Conservation (phyloP, 805 yeast species). For the Yarrowia sp. region DNA sequence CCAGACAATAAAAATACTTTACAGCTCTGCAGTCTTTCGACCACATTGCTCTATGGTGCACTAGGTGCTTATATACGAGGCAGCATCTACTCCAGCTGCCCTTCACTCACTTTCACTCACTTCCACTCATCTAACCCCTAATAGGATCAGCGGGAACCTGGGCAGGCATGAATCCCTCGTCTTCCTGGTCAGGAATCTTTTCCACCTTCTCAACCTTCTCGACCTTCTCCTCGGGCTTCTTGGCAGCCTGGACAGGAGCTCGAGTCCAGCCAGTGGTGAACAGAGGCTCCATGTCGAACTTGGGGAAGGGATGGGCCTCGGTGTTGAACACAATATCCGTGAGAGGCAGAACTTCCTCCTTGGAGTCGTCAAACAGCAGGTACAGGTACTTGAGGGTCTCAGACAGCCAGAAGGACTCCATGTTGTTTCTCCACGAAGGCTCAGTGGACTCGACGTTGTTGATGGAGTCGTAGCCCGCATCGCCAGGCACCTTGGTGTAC, state of each 20-base stretch:
- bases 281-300: conserved; percentile 58
- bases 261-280: conserved; percentile 67
- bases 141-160: conserved; percentile 33
- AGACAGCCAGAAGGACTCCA: conserved; percentile 94
- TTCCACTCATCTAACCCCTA: not conserved
- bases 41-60: too few relatives aligned
- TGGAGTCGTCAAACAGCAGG: conserved; percentile 60
- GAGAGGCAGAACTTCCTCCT: conserved; percentile 66
- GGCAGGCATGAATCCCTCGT: conserved; percentile 9
- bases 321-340: conserved; percentile 81
- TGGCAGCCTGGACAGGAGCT: conserved; percentile 20
- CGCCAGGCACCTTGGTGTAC: conserved; percentile 59
- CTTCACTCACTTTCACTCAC: too few relatives aligned
- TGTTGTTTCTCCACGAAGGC: conserved; percentile 67
- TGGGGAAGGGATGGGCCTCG: conserved; percentile 94
- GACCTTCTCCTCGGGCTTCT: not conserved
- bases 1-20: too few relatives aligned
- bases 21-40: too few relatives aligned
- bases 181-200: not conserved
- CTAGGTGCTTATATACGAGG: too few relatives aligned
- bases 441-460: conserved; percentile 67
- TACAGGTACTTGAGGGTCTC: conserved; percentile 90
- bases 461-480: conserved; percentile 67
- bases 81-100: too few relatives aligned
- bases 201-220: conserved; percentile 2